Percentiles rank a stretch among this genome's conserved stretches.
phyloP scores from a whole-genome alignment of 2,329 filamentous ascomycete genomes.

The Aspergillus sp. region DNA sequence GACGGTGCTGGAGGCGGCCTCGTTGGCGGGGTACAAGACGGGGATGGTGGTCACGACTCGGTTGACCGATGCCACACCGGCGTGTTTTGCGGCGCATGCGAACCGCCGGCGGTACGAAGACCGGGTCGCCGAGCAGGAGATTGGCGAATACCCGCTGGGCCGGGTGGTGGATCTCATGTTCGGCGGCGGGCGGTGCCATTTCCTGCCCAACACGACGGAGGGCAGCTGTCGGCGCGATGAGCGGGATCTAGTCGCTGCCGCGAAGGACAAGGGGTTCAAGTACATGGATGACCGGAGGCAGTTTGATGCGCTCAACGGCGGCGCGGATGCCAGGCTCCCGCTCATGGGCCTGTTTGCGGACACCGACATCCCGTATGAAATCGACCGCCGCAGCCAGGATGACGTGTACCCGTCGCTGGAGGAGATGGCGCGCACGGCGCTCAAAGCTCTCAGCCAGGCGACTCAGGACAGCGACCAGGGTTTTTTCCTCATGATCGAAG shows the following conservation, averaged over 20 bases:
- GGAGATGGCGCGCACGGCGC: conserved; percentile 80
- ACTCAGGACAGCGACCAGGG: conserved; percentile 78
- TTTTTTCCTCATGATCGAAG: conserved; percentile 98
- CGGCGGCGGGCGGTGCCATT: conserved; percentile 87
- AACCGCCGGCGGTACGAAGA: conserved; percentile 73
- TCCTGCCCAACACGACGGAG: conserved; percentile 68
- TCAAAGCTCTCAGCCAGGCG: conserved; percentile 68
- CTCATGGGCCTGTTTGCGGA: conserved; percentile 76
- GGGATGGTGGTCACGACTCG: conserved; percentile 91
- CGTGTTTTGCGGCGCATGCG: conserved; percentile 87
- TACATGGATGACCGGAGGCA: conserved; percentile 63
- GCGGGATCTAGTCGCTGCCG: conserved; percentile 63
- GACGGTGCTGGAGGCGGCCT: conserved; percentile 86
- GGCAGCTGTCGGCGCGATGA: conserved; percentile 77
- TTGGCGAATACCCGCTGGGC: conserved; percentile 79
- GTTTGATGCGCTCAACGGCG: conserved; percentile 65
- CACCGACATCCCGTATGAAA: conserved; percentile 80
- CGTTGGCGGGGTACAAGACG: conserved; percentile 82
- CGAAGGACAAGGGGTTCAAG: conserved; percentile 68
- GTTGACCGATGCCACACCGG: conserved; percentile 90
- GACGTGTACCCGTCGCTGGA: conserved; percentile 78
- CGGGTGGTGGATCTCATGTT: conserved; percentile 85
- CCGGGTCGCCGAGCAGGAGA: conserved; percentile 82
- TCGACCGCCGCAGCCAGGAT: conserved; percentile 72
- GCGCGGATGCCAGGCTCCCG: conserved; percentile 62